Conservation (phyloP, 1,284 basidiomycete genomes). For the Fomitopsis betulina region DNA sequence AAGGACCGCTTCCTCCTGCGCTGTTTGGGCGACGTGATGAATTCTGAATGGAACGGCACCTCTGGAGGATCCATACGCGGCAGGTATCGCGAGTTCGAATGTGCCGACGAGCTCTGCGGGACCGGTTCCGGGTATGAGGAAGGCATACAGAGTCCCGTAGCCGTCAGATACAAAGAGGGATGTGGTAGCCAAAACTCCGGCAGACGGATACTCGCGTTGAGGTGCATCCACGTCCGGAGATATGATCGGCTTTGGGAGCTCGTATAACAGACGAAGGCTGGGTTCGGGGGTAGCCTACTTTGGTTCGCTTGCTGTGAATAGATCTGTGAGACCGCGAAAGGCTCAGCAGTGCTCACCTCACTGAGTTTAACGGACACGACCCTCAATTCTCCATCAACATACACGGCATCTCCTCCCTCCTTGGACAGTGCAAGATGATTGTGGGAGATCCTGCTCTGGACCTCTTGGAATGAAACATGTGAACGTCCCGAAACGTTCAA, state of each 20-base stretch:
- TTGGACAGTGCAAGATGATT: slow-evolving; percentile 69
- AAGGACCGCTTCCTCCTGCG: slow-evolving; percentile 37
- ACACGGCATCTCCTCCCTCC: slow-evolving; percentile 49
- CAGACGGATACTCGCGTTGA: slow-evolving; percentile 76
- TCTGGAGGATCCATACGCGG: slow-evolving; percentile 11
- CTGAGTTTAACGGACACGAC: slow-evolving; percentile 60
- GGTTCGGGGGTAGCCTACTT: slow-evolving; percentile 51
- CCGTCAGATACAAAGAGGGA: slow-evolving; percentile 71
- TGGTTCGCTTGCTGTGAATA: slow-evolving; percentile 3
- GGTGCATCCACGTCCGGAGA: slow-evolving; percentile 31
- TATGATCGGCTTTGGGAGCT: slow-evolving; percentile 51
- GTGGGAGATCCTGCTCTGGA: slow-evolving; percentile 79
- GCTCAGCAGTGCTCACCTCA: slow-evolving; percentile 38
- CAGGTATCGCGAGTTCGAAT: slow-evolving; percentile 44
- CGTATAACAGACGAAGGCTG: slow-evolving; percentile 51
- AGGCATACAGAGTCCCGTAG: slow-evolving; percentile 61
- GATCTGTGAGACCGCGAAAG: background rate
- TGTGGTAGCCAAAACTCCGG: slow-evolving; percentile 47
- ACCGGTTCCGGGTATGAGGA: slow-evolving; percentile 34
- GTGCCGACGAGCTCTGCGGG: slow-evolving; percentile 45
- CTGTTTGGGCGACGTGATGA: slow-evolving; percentile 39
- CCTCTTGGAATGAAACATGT: slow-evolving; percentile 73
- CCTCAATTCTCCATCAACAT: slow-evolving; percentile 65
- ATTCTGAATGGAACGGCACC: slow-evolving; percentile 52
- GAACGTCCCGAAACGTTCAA: slow-evolving; percentile 52